Base-by-base conservation (phyloP, 1,284 basidiomycete genomes). In the Puccinia triticina region DNA sequence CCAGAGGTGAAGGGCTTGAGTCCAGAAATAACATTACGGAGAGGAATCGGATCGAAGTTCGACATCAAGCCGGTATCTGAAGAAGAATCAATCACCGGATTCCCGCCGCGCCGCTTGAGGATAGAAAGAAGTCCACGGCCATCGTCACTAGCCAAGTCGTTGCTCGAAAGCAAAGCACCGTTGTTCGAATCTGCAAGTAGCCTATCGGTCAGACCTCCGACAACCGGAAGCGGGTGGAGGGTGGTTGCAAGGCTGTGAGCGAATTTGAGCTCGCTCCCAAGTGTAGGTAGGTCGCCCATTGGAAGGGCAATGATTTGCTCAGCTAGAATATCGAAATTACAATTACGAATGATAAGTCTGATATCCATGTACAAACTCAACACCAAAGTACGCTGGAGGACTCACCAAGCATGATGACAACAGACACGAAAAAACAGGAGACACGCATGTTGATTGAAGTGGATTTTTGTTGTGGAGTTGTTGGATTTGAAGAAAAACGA, bases 341-440 rank as follows among this genome's bases (percentile, higher is more conserved):
- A 16, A 53, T n/a, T 4, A 7, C 4, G 8, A 53, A n/a, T 53
- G 8, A n/a, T 53, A 5, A 53, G 50, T n/a, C n/a, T 53, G 50
- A 8, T 16, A 53, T 21, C 8, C 50, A n/a, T n/a, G n/a, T n/a
- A 10, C 4, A 12, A 43, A 12, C 7, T 43, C n/a, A n/a, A n/a
- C n/a, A 7, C 7, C 4, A 43, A 3, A 53, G 50, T 5, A 10
- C 50, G 7, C 8, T 21, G 5, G 3, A n/a, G 14, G 21, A 29
- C 64, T 66, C 21, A 66, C 64, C 64, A 10, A 66, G 21, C 64
- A 66, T 66, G 37, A 66, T 43, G 23, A 37, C 64, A 43, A 43
- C 34, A 12, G 64, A 40, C 37, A 66, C 34, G 37, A 43, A 37
- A 66, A 40, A 23, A 10, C 32, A 40, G 37, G 32, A 21, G 64